Evolutionary conservation across 192 early-diverging fungal species (phyloP), one percentile per base, ranked within the genome.

Genomic region (Diversispora eburnea): DNA sequence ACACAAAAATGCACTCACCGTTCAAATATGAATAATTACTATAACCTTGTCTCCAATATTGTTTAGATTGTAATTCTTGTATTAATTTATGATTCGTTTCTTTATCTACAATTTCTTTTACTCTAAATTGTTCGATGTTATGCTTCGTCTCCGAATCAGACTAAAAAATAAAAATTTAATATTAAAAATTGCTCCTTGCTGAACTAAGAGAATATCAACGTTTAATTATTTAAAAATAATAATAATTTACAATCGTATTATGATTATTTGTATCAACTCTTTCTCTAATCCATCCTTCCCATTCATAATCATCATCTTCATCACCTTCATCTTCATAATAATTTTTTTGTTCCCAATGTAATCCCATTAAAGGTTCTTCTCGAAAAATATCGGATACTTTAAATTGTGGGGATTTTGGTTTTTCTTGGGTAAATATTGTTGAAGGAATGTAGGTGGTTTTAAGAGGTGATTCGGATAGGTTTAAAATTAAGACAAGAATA

Each of bases 331-430:
- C 60, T 41, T 10, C 15, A 15, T 49, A 67, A 49, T 49, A 15
- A 0, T 42, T 41, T 46, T 49, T 49, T 5, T 46, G 33, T n/a
- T 15, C n/a, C 81, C 81, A 82, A 72, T 82, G 81, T 52, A 52
- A 39, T 7, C 81, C 81, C 13, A 58, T 47, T 19, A 82, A 69
- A 0, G 81, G 79, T 10, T 82, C 79, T 15, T 82, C 76, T 3
- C 54, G 48, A n/a, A 82, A 3, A 6, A 82, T 64, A 22, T 74
- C 67, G 3, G 42, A 20, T 13, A 67, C 65, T 20, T 41, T 62
- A 39, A 62, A 62, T 15, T 41, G 60, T 8, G 47, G n/a, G 25
- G 45, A 12, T 19, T 17, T 10, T 17, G 33, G 19, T 20, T 10
- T 49, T 67, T 20, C 6, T 33, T 48, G n/a, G 6, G n/a, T 10